Evolutionary conservation across 345 rosid species (phyloP), one percentile per base, ranked within the genome.

Genomic region (Pseudoturritis turrita): DNA sequence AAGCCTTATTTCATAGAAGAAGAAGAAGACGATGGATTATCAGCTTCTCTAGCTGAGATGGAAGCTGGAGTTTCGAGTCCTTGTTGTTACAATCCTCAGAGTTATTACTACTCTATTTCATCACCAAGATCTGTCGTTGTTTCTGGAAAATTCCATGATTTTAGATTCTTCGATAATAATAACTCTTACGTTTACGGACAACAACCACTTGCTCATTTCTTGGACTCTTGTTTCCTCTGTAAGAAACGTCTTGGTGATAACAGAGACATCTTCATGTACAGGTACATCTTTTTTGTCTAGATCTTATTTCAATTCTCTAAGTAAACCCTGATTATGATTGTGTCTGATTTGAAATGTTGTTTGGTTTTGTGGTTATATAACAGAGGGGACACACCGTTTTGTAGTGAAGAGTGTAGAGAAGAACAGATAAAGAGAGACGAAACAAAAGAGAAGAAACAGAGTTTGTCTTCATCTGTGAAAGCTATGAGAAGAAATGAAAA

Each of bases 331-430:
- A n/a, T 45, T 13, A 6, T 58, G 26, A 7, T n/a, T n/a, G 62
- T 62, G n/a, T 39, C 58, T 73, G 60, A 56, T 47, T 18, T 28
- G 0, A 13, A 54, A 12, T 54, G 49, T 53, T 66, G 49, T 43
- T 67, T 63, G 9, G 0, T 41, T 59, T 37, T 11, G 55, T 7
- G 10, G 46, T 11, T 11, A 12, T 12, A 41, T 33, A 29, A 80
- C 88, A 87, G 96, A 88, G 96, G 98, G 61, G 98, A 92, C 64
- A 83, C 83, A 14, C 90, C 96, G 11, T 92, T 90, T 65, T 90
- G 98, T 67, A 88, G 91, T 65, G 96, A 87, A 52, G 96, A 87
- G 80, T 90, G 98, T 77, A 87, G 98, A 58, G 86, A 81, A 70
- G 89, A 90, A 45, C 89, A 87, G 60, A 90, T 92, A 59, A 91